Percentiles rank a stretch among this genome's conserved stretches.
phyloP scores from a whole-genome alignment of 2,329 filamentous ascomycete genomes.

The Fusarium miscanthi region DNA sequence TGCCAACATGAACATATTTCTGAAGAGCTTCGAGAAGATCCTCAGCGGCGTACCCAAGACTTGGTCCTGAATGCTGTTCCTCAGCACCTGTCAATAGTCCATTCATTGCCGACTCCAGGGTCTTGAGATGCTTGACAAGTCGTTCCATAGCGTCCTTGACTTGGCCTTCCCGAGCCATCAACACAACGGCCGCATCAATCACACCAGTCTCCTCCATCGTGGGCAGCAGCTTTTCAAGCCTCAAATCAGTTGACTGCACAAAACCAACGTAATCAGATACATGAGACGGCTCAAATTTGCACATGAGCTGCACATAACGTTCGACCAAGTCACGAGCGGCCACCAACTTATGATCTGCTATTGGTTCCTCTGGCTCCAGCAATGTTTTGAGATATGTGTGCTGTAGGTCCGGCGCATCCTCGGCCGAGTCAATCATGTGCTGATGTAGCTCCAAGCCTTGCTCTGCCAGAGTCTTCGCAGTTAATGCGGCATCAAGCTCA shows the following conservation, averaged over 20 bases:
- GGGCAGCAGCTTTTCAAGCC: slow-evolving; percentile 82
- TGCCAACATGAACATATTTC: slow-evolving; percentile 91
- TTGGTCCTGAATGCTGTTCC: slow-evolving; percentile 62
- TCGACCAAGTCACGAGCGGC: slow-evolving; percentile 75
- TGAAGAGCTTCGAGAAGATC: slow-evolving; percentile 82
- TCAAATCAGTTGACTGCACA: slow-evolving; percentile 80
- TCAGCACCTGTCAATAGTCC: slow-evolving; percentile 74
- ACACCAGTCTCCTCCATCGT: slow-evolving; percentile 90
- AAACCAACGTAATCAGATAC: slow-evolving; percentile 86
- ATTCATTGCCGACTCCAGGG: slow-evolving; percentile 80
- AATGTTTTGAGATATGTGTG: slow-evolving; percentile 82
- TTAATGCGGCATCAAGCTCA: slow-evolving; percentile 70
- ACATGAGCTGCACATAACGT: slow-evolving; percentile 91
- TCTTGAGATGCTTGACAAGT: slow-evolving; percentile 82
- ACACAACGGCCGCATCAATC: slow-evolving; percentile 89
- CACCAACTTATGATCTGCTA: slow-evolving; percentile 47
- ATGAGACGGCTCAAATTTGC: slow-evolving; percentile 81
- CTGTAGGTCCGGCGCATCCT: slow-evolving; percentile 71
- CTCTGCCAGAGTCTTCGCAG: slow-evolving; percentile 72
- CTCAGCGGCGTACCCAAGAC: slow-evolving; percentile 72
- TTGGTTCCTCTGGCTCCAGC: slow-evolving; percentile 69
- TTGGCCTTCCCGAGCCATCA: slow-evolving; percentile 90
- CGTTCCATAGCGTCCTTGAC: slow-evolving; percentile 85
- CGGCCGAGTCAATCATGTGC: slow-evolving; percentile 71
- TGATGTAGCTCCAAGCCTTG: slow-evolving; percentile 73